phyloP scores from a whole-genome alignment of 805 yeast genomes.

The Ogataea ramenticola region DNA sequence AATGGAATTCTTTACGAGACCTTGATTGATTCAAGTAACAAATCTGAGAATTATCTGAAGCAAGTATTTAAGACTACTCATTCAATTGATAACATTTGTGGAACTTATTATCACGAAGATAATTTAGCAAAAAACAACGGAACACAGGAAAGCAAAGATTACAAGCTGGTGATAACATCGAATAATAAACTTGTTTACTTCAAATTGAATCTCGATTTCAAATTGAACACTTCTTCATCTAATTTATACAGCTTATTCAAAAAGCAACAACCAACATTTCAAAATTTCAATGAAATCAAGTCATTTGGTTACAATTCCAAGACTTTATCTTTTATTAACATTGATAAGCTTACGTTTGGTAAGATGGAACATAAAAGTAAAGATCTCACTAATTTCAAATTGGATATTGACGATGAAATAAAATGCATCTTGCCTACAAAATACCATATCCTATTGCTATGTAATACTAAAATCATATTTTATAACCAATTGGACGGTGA shows the following conservation, averaged over 20 bases:
- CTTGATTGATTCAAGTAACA: constrained; percentile 34
- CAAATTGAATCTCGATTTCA: not conserved
- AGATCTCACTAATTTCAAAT: not conserved
- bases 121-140: too few species aligned
- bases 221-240: not conserved
- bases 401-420: constrained; percentile 6
- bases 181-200: not conserved
- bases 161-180: not conserved
- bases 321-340: constrained; percentile 4
- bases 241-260: not conserved
- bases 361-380: constrained; percentile 4
- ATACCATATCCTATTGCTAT: constrained; percentile 45
- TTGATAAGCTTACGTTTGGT: constrained; percentile 12
- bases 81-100: constrained; percentile 8
- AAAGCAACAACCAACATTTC: not conserved
- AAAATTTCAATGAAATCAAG: constrained; percentile 6
- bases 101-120: too few species aligned
- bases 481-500: constrained; percentile 47
- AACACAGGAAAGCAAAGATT: not conserved
- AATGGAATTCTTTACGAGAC: constrained; percentile 44
- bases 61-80: constrained; percentile 30
- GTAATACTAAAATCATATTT: constrained; percentile 34
- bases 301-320: not conserved
- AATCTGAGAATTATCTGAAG: constrained; percentile 31
- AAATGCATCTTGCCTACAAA: constrained; percentile 39